Evolutionary conservation across 139 green algal species (phyloP).

Genomic region (Desmodesmus armatus): DNA sequence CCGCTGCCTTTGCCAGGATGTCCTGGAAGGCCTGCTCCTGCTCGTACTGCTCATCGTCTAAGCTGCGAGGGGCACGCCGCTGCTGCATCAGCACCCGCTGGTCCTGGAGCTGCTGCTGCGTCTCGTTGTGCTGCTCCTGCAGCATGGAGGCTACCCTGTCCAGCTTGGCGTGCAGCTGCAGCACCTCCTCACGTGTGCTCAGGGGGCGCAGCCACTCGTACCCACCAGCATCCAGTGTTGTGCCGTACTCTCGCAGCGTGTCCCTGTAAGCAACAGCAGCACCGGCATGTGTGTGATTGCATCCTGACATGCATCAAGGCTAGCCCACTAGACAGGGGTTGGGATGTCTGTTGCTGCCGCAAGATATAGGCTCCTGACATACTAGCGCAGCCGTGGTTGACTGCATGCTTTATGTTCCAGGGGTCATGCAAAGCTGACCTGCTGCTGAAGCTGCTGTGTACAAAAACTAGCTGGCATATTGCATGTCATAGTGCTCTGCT

Average conservation of each 20-base stretch:
- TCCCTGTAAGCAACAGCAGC: neutral
- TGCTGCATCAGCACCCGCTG: neutral
- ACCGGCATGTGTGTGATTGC: too few relatives aligned
- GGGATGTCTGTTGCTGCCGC: too few relatives aligned
- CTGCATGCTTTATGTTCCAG: too few relatives aligned
- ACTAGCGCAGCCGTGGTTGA: too few relatives aligned
- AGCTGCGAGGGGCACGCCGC: neutral
- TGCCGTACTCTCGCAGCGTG: neutral
- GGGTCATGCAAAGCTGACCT: too few relatives aligned
- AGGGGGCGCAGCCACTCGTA: slow-evolving; percentile 12
- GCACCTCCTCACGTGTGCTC: slow-evolving; percentile 21
- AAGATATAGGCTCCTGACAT: too few relatives aligned
- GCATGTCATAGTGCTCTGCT: too few relatives aligned
- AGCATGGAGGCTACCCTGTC: too few relatives aligned
- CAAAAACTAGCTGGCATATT: too few relatives aligned
- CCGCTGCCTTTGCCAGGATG: neutral
- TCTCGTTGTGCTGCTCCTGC: neutral
- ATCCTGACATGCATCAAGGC: neutral
- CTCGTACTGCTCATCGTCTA: slow-evolving; percentile 19
- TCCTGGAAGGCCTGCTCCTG: slow-evolving; percentile 5
- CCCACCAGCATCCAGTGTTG: neutral
- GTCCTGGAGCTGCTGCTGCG: slow-evolving; percentile 15
- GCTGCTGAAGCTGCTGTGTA: too few relatives aligned
- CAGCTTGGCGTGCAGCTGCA: neutral
- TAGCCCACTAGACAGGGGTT: too few relatives aligned